phyloP scores from a whole-genome alignment of 306 rosid species.

The Begonia fuchsioides region DNA sequence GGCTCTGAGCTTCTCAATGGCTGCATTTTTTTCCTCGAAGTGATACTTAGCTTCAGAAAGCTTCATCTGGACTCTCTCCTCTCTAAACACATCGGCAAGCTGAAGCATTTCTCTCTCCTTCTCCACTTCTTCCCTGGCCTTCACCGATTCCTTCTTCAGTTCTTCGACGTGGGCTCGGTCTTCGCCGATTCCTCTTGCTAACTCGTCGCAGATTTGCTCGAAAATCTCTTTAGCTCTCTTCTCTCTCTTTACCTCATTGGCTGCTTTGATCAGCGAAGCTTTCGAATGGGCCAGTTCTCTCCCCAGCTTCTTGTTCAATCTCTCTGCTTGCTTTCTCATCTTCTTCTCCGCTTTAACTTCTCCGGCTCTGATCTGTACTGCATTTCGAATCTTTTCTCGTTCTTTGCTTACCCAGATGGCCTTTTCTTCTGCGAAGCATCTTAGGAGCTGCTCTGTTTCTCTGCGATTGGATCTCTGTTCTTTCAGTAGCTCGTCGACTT shows the following conservation, averaged over 20 bases:
- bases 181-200: slow-evolving; percentile 68
- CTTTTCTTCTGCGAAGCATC: slow-evolving; percentile 62
- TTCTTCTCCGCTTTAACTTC: slow-evolving; percentile 75
- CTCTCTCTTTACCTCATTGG: slow-evolving; percentile 64
- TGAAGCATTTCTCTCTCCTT: slow-evolving; percentile 95
- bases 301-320: slow-evolving; percentile 69
- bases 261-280: slow-evolving; percentile 33
- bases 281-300: slow-evolving; percentile 50
- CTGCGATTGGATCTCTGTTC: slow-evolving; percentile 34
- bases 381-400: slow-evolving; percentile 41
- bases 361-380: slow-evolving; percentile 34
- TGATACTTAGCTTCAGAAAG: slow-evolving; percentile 82
- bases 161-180: slow-evolving; percentile 78
- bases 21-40: slow-evolving; percentile 83
- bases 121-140: slow-evolving; percentile 65
- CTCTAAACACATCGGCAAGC: slow-evolving; percentile 65
- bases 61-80: slow-evolving; percentile 97
- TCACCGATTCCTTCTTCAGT: slow-evolving; percentile 55
- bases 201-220: slow-evolving; percentile 71
- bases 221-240: slow-evolving; percentile 72
- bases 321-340: slow-evolving; percentile 61
- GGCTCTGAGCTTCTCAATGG: slow-evolving; percentile 43
- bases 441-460: slow-evolving; percentile 32
- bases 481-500: slow-evolving; percentile 38
- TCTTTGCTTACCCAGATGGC: slow-evolving; percentile 65